Base-by-base conservation (phyloP, 2,329 filamentous ascomycete species). In the Bipolaris victoriae region DNA sequence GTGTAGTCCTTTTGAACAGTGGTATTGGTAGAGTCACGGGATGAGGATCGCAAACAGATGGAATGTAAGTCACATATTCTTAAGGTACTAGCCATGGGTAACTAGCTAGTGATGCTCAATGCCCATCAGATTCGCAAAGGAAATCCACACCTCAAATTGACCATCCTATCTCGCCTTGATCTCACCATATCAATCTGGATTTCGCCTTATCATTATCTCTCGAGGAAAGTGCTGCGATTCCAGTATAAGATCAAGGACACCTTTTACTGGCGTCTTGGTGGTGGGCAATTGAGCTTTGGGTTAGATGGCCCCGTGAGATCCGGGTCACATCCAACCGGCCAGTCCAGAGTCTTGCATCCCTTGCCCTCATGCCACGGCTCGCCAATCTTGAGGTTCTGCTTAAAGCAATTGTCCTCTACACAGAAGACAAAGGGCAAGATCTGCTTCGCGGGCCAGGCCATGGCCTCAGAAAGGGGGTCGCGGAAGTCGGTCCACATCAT, bases 401-500 rank as follows among this genome's bases (percentile, higher is more conserved):
- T 24, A 26, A 51, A 44, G 24, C 49, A 51, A 24, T 33, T 10
- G 6, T 18, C 3, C 6, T 44, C 39, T 3, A 39, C 11, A n/a
- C 49, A 51, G 20, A 35, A 44, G 29, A 43, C 40, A 20, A 51
- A 51, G 1, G 49, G 49, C 1, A 51, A 39, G 7, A 44, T 44
- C 9, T 51, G 26, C 9, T 51, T 43, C 31, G 43, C 22, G 15
- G 49, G 49, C 49, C 49, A 51, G 5, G 10, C 1, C 49, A 51
- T 51, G 9, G 18, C 36, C 3, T 44, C 11, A 20, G 49, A 20
- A 3, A 51, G 18, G 15, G 18, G 31, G 3, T 33, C 29, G 18
- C 49, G 49, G 22, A 26, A 36, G 18, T 51, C 39, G 2, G 29
- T 44, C 49, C 49, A 51, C 40, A 51, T 51, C 49, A 51, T 35